Conservation (phyloP, 1,284 basidiomycete species). For the Cerrena zonata region DNA sequence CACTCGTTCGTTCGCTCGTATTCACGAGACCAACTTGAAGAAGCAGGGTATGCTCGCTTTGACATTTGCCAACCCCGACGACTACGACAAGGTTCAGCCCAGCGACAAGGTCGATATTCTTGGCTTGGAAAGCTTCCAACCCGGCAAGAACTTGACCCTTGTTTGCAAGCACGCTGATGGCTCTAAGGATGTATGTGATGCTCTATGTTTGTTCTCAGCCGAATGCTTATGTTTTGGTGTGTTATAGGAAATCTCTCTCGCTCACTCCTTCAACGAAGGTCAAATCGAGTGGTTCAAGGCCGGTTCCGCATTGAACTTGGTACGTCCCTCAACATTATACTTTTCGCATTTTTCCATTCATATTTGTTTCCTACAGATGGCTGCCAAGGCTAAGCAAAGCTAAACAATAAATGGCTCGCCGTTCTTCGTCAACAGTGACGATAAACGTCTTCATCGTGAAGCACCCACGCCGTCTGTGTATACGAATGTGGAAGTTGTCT, state of each 20-base stretch:
- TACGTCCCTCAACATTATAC: constrained; percentile 30
- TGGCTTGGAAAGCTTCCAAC: constrained; percentile 78
- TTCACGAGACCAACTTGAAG: constrained; percentile 98
- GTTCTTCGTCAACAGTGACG: not conserved
- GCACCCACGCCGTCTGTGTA: too few species aligned
- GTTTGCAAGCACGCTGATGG: constrained; percentile 81
- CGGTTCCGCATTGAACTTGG: constrained; percentile 80
- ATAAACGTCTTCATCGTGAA: too few species aligned
- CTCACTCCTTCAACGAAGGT: constrained; percentile 81
- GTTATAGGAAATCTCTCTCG: constrained; percentile 51
- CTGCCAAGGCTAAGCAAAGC: constrained; percentile 39
- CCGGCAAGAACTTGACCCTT: constrained; percentile 83
- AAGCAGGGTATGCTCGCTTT: constrained; percentile 94
- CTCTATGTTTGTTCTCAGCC: constrained; percentile 18
- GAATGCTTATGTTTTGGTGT: constrained; percentile 20
- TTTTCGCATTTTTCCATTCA: not conserved
- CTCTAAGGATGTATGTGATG: constrained; percentile 47
- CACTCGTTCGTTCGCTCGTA: constrained; percentile 91
- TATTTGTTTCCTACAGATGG: constrained; percentile 33
- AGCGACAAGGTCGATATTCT: constrained; percentile 80
- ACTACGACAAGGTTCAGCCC: constrained; percentile 86
- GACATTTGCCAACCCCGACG: constrained; percentile 81
- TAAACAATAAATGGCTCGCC: not conserved
- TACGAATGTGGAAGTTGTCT: too few species aligned
- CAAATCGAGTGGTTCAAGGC: constrained; percentile 95